Conservation (phyloP, 371 early-diverging fungal species). For the Nematocida displodere region DNA sequence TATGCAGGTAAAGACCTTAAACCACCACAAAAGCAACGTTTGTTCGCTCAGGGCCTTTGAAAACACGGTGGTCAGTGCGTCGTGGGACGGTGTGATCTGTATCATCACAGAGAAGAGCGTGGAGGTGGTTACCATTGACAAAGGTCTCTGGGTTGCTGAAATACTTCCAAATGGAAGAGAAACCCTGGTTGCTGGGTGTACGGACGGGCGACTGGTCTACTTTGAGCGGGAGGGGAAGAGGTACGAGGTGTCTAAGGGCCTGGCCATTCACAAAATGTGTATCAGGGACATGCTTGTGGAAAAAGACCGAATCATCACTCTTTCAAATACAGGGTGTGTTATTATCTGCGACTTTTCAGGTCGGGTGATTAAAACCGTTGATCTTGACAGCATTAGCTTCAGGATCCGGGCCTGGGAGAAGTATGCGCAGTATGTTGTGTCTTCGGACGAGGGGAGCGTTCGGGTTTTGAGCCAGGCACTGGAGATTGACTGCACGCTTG, state of each 20-base stretch:
- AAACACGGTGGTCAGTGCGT: constrained; percentile 50
- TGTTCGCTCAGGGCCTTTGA: constrained; percentile 52
- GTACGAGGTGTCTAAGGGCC: constrained; percentile 21
- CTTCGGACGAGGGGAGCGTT: constrained; percentile 59
- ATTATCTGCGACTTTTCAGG: constrained; percentile 45
- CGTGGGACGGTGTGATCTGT: constrained; percentile 61
- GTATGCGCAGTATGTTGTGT: constrained; percentile 48
- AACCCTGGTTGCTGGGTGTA: constrained; percentile 59
- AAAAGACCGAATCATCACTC: constrained; percentile 44
- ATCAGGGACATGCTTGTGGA: constrained; percentile 55
- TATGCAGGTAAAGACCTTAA: too few relatives aligned
- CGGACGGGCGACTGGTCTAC: constrained; percentile 54
- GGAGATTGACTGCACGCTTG: constrained; percentile 18
- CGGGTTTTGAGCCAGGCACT: constrained; percentile 46
- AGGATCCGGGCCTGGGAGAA: constrained; percentile 12
- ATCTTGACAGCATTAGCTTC: constrained; percentile 54
- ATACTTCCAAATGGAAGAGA: constrained; percentile 39
- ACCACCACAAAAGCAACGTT: constrained; percentile 57
- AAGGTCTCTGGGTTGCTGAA: constrained; percentile 56
- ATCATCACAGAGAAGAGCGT: constrained; percentile 13
- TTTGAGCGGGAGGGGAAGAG: constrained; percentile 38
- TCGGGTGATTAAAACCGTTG: constrained; percentile 24
- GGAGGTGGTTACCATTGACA: constrained; percentile 49
- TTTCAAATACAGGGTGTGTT: constrained; percentile 63
- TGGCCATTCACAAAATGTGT: constrained; percentile 51